Percentiles rank a stretch among this genome's conserved stretches.
These are phyloP conservation scores for Beauveria australis DNA, from an alignment of 2,329 filamentous ascomycete species.

Conservation along the genomic window DNA sequence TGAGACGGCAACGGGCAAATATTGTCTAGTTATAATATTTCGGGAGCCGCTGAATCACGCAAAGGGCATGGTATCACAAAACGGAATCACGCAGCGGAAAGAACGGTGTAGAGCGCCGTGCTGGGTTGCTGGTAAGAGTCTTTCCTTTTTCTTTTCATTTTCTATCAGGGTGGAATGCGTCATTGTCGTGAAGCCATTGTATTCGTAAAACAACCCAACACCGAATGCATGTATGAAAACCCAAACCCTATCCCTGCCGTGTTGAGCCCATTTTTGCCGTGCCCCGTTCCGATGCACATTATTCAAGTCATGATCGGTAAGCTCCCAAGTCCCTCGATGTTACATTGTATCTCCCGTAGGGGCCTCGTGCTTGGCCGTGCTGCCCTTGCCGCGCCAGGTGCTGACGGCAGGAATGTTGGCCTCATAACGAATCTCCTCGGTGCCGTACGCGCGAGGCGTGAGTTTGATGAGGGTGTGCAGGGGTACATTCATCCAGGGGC, in stretches of 20 bases:
- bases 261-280: not conserved
- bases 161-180: too few species aligned
- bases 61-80: not conserved
- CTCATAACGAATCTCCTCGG: constrained; percentile 77
- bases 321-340: not conserved
- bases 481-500: constrained; percentile 97
- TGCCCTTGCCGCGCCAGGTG: constrained; percentile 92
- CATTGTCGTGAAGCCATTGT: not conserved
- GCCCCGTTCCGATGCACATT: not conserved
- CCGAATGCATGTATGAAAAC: constrained; percentile 1
- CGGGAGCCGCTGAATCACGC: not conserved
- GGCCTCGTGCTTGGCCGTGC: constrained; percentile 78
- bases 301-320: not conserved
- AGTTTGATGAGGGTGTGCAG: constrained; percentile 95
- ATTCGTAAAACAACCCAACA: constrained; percentile 2
- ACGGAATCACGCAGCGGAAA: not conserved
- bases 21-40: not conserved
- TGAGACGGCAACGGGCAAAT: not conserved
- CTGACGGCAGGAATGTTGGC: constrained; percentile 93
- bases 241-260: not conserved
- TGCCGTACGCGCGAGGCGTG: constrained; percentile 88
- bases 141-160: not conserved
- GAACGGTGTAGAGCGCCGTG: not conserved
- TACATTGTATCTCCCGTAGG: constrained; percentile 33
- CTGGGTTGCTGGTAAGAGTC: not conserved